phyloP scores from a whole-genome alignment of 1,284 basidiomycete genomes.

The Sparassis latifolia region DNA sequence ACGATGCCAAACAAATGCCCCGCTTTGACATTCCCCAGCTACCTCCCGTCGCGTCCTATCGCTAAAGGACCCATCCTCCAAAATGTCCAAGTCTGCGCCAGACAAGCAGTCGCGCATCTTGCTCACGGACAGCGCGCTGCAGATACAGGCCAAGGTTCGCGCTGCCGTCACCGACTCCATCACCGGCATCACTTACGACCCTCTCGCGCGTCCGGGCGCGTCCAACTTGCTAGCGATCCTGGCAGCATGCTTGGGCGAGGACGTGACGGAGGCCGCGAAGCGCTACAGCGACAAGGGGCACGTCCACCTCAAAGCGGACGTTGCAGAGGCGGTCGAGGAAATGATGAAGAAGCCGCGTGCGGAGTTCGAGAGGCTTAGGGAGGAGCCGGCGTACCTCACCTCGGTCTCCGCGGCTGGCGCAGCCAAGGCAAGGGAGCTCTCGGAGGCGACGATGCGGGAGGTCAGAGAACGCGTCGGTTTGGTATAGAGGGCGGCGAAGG shows the following conservation, averaged over 20 bases:
- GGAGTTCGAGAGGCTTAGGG: slow-evolving; percentile 60
- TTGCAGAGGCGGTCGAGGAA: slow-evolving; percentile 69
- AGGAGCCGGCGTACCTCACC: slow-evolving; percentile 57
- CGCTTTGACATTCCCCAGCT: slow-evolving; percentile 37
- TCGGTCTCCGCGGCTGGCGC: slow-evolving; percentile 63
- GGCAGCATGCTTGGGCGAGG: slow-evolving; percentile 54
- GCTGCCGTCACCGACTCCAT: slow-evolving; percentile 84
- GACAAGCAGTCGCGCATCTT: slow-evolving; percentile 80
- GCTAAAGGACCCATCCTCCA: slow-evolving; percentile 77
- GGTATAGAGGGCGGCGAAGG: slow-evolving; percentile 2
- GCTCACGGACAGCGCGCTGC: slow-evolving; percentile 66
- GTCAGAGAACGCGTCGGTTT: slow-evolving; percentile 70
- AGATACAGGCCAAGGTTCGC: slow-evolving; percentile 71
- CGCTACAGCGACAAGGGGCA: slow-evolving; percentile 56
- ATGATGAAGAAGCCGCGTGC: slow-evolving; percentile 63
- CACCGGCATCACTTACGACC: slow-evolving; percentile 72
- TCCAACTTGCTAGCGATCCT: slow-evolving; percentile 81
- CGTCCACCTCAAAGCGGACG: slow-evolving; percentile 65
- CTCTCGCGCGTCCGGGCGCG: slow-evolving; percentile 69
- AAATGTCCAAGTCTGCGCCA: slow-evolving; percentile 94
- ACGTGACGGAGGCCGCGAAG: slow-evolving; percentile 40
- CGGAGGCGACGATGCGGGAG: slow-evolving; percentile 57
- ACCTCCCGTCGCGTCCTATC: slow-evolving; percentile 76
- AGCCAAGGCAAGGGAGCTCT: slow-evolving; percentile 53
- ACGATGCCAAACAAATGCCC: background rate